Percentiles rank a stretch among this genome's conserved stretches.
These are phyloP conservation scores for Penicillium hesseltinei DNA, from an alignment of 2,329 filamentous ascomycete species.

Conservation along the genomic window DNA sequence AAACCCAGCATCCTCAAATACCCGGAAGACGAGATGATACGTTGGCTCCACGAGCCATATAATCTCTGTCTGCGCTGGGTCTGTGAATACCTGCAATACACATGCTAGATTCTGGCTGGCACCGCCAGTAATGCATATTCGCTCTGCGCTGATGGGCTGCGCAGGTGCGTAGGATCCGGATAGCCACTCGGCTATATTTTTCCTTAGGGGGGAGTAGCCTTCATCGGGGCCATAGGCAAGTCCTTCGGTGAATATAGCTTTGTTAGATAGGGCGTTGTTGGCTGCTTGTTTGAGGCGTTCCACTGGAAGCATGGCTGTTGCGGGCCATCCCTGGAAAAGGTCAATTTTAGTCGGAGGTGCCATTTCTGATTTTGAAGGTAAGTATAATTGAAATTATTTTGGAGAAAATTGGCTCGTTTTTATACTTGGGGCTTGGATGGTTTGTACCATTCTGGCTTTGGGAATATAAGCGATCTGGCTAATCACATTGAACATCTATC, in stretches of 20 bases:
- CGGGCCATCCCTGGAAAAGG: constrained; percentile 45
- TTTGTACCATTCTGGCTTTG: neutral
- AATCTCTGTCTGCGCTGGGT: constrained; percentile 67
- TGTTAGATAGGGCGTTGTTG: constrained; percentile 58
- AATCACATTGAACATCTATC: neutral
- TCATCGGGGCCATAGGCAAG: constrained; percentile 75
- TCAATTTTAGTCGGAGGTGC: constrained; percentile 31
- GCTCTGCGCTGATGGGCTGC: constrained; percentile 47
- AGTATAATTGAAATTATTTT: neutral
- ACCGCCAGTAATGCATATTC: constrained; percentile 77
- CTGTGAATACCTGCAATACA: constrained; percentile 73
- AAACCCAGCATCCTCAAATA: constrained; percentile 78
- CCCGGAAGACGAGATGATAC: constrained; percentile 74
- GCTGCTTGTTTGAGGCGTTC: constrained; percentile 60
- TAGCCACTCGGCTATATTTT: constrained; percentile 68
- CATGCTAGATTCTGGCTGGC: constrained; percentile 77
- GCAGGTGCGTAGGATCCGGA: constrained; percentile 54
- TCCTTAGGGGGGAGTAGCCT: constrained; percentile 65
- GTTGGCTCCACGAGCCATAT: constrained; percentile 77
- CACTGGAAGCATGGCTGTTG: constrained; percentile 62
- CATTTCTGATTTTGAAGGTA: neutral
- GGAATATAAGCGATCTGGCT: constrained; percentile 6
- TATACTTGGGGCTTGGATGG: neutral
- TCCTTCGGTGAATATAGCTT: constrained; percentile 56
- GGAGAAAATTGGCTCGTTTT: neutral